Percentiles rank a stretch among this genome's conserved stretches.
These are phyloP conservation scores for Xylariaceae sp. DNA, from an alignment of 2,329 filamentous ascomycete species.

Conservation along the genomic window DNA sequence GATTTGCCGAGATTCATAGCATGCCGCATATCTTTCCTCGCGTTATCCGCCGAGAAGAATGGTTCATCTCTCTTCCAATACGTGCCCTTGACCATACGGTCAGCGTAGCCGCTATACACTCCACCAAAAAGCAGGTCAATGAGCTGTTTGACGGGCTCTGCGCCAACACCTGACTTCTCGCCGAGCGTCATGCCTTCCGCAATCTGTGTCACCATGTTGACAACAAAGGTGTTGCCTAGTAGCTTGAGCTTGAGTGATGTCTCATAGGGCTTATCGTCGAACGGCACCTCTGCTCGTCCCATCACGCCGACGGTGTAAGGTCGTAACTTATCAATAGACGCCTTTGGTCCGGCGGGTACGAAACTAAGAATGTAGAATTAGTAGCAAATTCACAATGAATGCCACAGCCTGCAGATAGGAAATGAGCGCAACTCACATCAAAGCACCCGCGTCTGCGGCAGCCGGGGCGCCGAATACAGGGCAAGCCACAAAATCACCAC, in stretches of 20 bases:
- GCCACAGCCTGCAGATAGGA: not conserved
- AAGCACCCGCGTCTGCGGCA: constrained; percentile 60
- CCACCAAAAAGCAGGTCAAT: constrained; percentile 74
- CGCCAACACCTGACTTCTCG: constrained; percentile 76
- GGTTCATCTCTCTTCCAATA: constrained; percentile 75
- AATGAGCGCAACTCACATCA: constrained; percentile 43
- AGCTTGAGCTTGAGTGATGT: constrained; percentile 73
- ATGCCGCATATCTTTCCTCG: constrained; percentile 78
- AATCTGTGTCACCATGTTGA: constrained; percentile 78
- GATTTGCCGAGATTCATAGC: constrained; percentile 64
- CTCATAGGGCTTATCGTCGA: constrained; percentile 31
- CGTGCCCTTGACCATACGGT: constrained; percentile 70
- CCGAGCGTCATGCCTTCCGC: constrained; percentile 76
- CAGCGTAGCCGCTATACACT: constrained; percentile 70
- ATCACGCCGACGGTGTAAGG: constrained; percentile 68
- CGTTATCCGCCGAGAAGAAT: constrained; percentile 79
- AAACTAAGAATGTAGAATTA: constrained; percentile 35
- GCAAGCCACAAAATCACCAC: constrained; percentile 72
- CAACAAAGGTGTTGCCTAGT: constrained; percentile 81
- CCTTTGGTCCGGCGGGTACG: constrained; percentile 60
- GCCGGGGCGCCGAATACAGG: constrained; percentile 64
- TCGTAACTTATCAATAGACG: constrained; percentile 56
- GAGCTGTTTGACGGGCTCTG: constrained; percentile 66
- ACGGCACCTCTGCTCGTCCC: constrained; percentile 55
- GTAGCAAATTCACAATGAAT: not conserved